Evolutionary conservation across 2,329 filamentous ascomycete species (phyloP).

Genomic region (Pleoardoris graminearum): DNA sequence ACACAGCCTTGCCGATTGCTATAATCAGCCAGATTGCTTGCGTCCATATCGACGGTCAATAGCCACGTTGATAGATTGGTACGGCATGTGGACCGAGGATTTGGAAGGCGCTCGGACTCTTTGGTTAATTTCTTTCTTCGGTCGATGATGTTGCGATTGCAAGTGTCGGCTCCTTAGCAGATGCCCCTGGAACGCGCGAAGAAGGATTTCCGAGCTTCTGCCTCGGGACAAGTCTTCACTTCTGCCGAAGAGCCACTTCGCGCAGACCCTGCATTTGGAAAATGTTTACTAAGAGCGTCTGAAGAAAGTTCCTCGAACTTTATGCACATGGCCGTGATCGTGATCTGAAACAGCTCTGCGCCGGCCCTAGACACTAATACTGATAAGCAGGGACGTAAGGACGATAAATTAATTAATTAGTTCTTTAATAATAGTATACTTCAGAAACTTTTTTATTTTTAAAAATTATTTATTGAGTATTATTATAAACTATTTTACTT

Average conservation of each 20-base stretch:
- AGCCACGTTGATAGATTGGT: neutral
- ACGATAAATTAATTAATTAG: too few relatives aligned
- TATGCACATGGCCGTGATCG: too few relatives aligned
- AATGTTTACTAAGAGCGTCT: too few relatives aligned
- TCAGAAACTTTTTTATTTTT: too few relatives aligned
- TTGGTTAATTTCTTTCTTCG: neutral
- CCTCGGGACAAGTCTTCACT: constrained; percentile 1
- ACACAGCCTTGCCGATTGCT: constrained; percentile 9
- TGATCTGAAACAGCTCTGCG: too few relatives aligned
- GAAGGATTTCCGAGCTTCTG: constrained; percentile 6
- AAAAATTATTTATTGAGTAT: too few relatives aligned
- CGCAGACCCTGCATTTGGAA: neutral
- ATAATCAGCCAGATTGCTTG: constrained; percentile 11
- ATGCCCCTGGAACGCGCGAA: constrained; percentile 6
- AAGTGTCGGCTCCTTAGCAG: neutral
- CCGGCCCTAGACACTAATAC: too few relatives aligned
- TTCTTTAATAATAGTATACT: too few relatives aligned
- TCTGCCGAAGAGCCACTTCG: constrained; percentile 3
- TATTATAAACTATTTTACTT: too few relatives aligned
- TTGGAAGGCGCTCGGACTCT: constrained; percentile 12
- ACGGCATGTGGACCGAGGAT: constrained; percentile 11
- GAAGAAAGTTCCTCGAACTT: neutral
- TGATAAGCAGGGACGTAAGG: too few relatives aligned
- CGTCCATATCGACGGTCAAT: neutral
- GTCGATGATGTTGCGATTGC: constrained; percentile 5